phyloP scores from a whole-genome alignment of 139 green algal genomes.

The Micromonas commoda region DNA sequence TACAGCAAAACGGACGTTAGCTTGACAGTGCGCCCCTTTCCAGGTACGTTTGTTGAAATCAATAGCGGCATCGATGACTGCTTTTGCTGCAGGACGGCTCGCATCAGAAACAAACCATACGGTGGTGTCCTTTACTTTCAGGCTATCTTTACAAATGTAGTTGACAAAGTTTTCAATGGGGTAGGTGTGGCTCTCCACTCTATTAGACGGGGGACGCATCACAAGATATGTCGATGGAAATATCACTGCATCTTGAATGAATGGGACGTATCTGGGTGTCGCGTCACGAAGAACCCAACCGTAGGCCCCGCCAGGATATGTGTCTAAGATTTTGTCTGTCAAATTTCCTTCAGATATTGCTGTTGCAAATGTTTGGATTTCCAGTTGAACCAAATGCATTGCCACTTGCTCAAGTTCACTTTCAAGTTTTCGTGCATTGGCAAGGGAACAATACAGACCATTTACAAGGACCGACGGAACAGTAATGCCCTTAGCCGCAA shows the following conservation, averaged over 20 bases:
- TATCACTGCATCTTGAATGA: not conserved
- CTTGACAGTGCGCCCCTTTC: not conserved
- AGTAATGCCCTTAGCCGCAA: not conserved
- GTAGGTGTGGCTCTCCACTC: no score
- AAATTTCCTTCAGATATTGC: not conserved
- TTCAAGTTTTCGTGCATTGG: not conserved
- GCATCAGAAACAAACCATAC: not conserved
- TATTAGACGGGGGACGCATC: not conserved
- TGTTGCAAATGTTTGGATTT: not conserved
- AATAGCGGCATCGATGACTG: not conserved
- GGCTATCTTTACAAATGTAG: not conserved
- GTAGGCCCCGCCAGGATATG: not conserved
- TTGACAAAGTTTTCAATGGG: not conserved
- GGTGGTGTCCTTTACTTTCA: not conserved
- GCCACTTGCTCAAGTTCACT: not conserved
- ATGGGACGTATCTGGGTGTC: not conserved
- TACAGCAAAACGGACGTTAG: no score
- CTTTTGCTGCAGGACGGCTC: not conserved
- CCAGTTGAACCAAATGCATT: not conserved
- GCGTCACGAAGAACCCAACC: not conserved
- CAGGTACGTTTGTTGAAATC: not conserved
- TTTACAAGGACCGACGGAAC: not conserved
- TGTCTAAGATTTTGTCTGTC: not conserved
- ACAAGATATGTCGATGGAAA: not conserved
- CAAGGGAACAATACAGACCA: not conserved